phyloP scores from a whole-genome alignment of 257 asterid species.

The Phtheirospermum japonicum region DNA sequence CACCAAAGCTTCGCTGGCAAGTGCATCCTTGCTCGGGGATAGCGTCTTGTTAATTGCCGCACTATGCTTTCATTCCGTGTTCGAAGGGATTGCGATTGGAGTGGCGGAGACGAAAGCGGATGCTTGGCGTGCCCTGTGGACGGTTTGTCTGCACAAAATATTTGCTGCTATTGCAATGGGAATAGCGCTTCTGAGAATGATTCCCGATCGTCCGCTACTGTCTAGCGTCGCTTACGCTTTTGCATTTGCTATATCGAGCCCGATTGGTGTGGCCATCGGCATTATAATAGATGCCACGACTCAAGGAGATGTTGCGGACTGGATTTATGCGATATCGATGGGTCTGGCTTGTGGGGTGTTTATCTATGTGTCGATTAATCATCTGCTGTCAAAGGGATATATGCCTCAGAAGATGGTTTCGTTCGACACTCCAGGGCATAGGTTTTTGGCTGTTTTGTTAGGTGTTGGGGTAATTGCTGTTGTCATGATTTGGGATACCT shows the following conservation, averaged over 20 bases:
- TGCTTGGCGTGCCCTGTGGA: constrained; percentile 93
- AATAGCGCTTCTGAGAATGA: constrained; percentile 87
- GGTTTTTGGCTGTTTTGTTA: constrained; percentile 64
- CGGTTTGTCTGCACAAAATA: constrained; percentile 78
- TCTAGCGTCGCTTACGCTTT: constrained; percentile 73
- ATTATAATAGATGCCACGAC: constrained; percentile 75
- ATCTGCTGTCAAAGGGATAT: constrained; percentile 71
- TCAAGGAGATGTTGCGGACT: constrained; percentile 74
- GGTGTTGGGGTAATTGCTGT: constrained; percentile 84
- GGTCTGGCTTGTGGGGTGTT: constrained; percentile 91
- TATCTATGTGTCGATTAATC: constrained; percentile 75
- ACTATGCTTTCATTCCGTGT: constrained; percentile 78
- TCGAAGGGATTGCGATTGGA: constrained; percentile 93
- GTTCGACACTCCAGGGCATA: constrained; percentile 42
- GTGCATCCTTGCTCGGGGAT: constrained; percentile 65
- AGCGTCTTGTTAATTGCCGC: constrained; percentile 67
- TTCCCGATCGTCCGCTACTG: constrained; percentile 76
- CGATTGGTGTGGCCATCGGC: constrained; percentile 78
- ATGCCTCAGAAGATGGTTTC: constrained; percentile 42
- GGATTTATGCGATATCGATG: constrained; percentile 87
- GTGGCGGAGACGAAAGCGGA: constrained; percentile 76
- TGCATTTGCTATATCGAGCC: constrained; percentile 84
- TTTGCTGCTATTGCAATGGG: constrained; percentile 97
- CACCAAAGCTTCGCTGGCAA: constrained; percentile 38
- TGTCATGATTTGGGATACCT: constrained; percentile 95